Base-by-base conservation (phyloP, 2,329 filamentous ascomycete species). In the Zymoseptoria pseudotritici region DNA sequence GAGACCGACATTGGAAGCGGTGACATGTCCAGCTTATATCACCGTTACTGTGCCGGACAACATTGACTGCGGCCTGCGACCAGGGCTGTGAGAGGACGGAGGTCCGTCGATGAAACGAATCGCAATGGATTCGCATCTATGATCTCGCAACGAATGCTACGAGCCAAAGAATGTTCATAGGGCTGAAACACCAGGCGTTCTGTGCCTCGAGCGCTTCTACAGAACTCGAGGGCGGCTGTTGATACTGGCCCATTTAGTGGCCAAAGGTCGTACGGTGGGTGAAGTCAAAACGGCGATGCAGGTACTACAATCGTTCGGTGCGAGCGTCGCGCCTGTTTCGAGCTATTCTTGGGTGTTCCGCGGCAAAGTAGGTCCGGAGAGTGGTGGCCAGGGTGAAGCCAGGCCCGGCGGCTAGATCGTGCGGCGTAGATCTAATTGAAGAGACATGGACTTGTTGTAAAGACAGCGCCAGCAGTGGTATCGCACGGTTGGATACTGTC, bases 271-370 rank as follows among this genome's bases (percentile, higher is more conserved):
- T 52, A 64, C 61, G 58, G 60, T 61, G 61, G 53, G 58, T 63
- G 61, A 59, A 63, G 53, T 49, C 54, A 53, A 59, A 55, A 62
- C 65, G 62, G 66, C 61, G 65, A 65, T 58, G 22, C 63, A 53
- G 57, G 58, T 61, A 58, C 53, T 31, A 58, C 58, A 63, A 61
- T 59, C 55, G 54, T 50, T 58, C 58, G 50, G 51, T 58, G 58
- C 56, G 59, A 63, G 62, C 65, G 58, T 64, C 69, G 70, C 70
- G 70, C 67, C 66, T 70, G 68, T 70, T 70, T 70, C 65, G 61
- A 60, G 60, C 61, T 66, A 68, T 66, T 58, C 59, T 60, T 49
- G 59, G 57, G 36, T 20, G 46, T 50, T 55, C 59, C 54, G 57
- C 55, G 52, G 21, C 52, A 31, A 53, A 24, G 20, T 10, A 19